Conservation (phyloP, 345 rosid species). For the Populus simonii region DNA sequence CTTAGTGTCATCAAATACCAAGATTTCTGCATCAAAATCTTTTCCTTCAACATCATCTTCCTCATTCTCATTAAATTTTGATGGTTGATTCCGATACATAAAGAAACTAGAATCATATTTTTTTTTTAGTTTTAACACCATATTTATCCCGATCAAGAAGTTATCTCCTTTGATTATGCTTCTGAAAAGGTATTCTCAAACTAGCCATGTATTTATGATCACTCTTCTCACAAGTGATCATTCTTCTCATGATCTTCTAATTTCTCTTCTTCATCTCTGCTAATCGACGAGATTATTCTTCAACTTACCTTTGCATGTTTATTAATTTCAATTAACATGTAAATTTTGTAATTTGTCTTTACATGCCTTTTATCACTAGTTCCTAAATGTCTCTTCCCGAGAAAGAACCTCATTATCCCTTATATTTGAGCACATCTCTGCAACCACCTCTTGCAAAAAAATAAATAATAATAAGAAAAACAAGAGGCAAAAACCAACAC, state of each 20-base stretch:
- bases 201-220: not conserved
- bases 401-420: too few species aligned
- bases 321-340: not conserved
- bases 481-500: too few species aligned
- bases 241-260: not conserved
- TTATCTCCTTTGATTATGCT: not conserved
- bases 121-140: not conserved
- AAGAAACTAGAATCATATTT: not conserved
- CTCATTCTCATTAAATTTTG: too few species aligned
- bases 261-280: not conserved
- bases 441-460: too few species aligned
- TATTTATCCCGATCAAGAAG: not conserved
- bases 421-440: too few species aligned
- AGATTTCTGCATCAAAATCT: too few species aligned
- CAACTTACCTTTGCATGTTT: not conserved
- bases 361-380: not conserved
- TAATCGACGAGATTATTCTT: not conserved
- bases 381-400: not conserved
- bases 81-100: too few species aligned
- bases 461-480: too few species aligned
- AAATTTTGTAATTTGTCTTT: too few species aligned
- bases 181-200: too few species aligned
- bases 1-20: too few species aligned
- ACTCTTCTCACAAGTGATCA: not conserved
- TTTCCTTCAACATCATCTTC: too few species aligned